phyloP scores from a whole-genome alignment of 495 filamentous ascomycete species.

The Penicillium daleae region DNA sequence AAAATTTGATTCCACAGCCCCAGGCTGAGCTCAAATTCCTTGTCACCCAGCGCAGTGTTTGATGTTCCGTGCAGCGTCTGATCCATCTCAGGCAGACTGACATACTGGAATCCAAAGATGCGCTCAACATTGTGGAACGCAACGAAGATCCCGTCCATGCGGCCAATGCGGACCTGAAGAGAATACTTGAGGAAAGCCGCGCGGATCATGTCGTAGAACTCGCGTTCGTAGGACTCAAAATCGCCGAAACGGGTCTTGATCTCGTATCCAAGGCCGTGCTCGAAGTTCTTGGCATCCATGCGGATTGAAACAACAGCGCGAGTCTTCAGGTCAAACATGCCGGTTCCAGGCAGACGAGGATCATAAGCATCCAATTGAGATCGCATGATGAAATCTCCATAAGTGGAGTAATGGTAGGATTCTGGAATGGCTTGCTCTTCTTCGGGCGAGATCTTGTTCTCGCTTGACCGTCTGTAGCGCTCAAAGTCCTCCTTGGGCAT shows the following conservation, averaged over 20 bases:
- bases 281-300: slow-evolving; percentile 73
- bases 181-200: slow-evolving; percentile 96
- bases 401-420: slow-evolving; percentile 83
- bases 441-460: slow-evolving; percentile 63
- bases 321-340: slow-evolving; percentile 97
- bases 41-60: slow-evolving; percentile 70
- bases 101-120: slow-evolving; percentile 98
- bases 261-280: slow-evolving; percentile 84
- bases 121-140: slow-evolving; percentile 93
- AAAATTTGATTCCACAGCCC: slow-evolving; percentile 76
- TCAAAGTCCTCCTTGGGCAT: slow-evolving; percentile 79
- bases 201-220: slow-evolving; percentile 96
- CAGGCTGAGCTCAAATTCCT: slow-evolving; percentile 84
- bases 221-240: slow-evolving; percentile 91
- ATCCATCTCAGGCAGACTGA: slow-evolving; percentile 87
- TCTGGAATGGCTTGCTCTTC: slow-evolving; percentile 69
- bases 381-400: slow-evolving; percentile 91
- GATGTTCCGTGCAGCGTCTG: slow-evolving; percentile 72
- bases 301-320: slow-evolving; percentile 88
- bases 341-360: slow-evolving; percentile 80
- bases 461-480: slow-evolving; percentile 70
- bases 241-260: slow-evolving; percentile 72
- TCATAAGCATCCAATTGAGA: slow-evolving; percentile 96
- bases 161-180: slow-evolving; percentile 90
- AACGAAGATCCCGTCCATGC: slow-evolving; percentile 99